Conservation (phyloP, 1,139 yeast genomes). For the Blastobotrys arbuscula region DNA sequence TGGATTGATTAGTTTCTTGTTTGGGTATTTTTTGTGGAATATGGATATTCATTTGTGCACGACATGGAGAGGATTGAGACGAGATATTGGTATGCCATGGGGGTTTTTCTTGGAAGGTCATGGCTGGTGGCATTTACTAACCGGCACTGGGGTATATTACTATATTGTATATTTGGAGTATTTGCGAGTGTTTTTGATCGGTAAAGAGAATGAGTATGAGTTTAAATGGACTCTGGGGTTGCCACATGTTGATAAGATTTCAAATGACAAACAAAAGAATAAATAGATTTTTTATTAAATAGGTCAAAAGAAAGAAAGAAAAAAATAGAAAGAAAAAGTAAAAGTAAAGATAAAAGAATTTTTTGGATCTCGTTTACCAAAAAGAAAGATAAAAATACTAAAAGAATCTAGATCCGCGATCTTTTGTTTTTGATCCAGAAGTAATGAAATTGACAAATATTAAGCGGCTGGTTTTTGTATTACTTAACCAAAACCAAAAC, state of each 20-base stretch:
- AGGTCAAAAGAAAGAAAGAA: not conserved
- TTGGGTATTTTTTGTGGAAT: constrained; percentile 81
- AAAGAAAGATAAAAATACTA: too few species aligned
- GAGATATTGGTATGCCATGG: constrained; percentile 74
- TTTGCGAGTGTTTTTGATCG: constrained; percentile 55
- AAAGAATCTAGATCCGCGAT: too few species aligned
- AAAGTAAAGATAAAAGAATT: too few species aligned
- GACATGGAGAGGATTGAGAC: constrained; percentile 56
- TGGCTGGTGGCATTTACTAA: constrained; percentile 96
- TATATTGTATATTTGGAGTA: constrained; percentile 58
- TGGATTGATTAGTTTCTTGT: constrained; percentile 60
- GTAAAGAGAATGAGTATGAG: constrained; percentile 46
- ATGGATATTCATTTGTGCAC: constrained; percentile 76
- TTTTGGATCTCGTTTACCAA: too few species aligned
- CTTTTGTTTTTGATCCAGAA: too few species aligned
- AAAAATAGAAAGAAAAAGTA: too few species aligned
- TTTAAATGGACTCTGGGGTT: constrained; percentile 49
- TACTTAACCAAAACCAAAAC: too few species aligned
- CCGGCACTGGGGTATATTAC: constrained; percentile 77
- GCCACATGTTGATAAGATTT: constrained; percentile 33
- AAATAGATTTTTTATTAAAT: not conserved
- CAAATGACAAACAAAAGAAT: not conserved
- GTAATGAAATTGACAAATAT: too few species aligned
- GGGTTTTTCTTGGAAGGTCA: constrained; percentile 89
- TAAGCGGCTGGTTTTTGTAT: too few species aligned